Conservation (phyloP, 345 rosid species). For the Lepidium sativum region DNA sequence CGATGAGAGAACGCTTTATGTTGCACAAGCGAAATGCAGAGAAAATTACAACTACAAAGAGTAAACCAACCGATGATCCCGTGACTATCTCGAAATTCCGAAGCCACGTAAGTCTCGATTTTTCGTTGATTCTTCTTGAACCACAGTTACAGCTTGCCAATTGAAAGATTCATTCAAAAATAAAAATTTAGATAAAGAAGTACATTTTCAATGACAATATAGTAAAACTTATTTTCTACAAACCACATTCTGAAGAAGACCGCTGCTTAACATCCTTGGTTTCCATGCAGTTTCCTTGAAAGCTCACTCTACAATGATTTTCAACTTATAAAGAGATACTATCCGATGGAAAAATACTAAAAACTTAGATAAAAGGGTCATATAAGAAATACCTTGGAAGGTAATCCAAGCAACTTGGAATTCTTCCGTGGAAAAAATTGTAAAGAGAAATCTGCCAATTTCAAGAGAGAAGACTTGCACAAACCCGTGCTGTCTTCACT, state of each 20-base stretch:
- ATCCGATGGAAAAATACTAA: background rate
- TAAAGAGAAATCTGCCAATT: slow-evolving; percentile 75
- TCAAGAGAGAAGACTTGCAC: slow-evolving; percentile 59
- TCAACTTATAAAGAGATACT: background rate
- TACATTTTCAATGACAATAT: background rate
- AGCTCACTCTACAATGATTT: slow-evolving; percentile 49
- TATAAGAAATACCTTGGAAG: slow-evolving; percentile 53
- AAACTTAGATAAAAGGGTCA: background rate
- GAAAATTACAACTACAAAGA: slow-evolving; percentile 47
- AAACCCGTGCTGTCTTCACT: slow-evolving; percentile 49
- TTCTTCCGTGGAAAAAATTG: slow-evolving; percentile 69
- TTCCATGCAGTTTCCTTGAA: slow-evolving; percentile 86
- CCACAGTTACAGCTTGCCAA: slow-evolving; percentile 25
- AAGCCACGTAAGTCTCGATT: slow-evolving; percentile 71
- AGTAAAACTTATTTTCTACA: slow-evolving; percentile 14
- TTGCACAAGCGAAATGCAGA: slow-evolving; percentile 57
- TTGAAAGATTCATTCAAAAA: background rate
- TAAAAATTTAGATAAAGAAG: background rate
- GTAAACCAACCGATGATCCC: slow-evolving; percentile 61
- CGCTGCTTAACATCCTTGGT: slow-evolving; percentile 58
- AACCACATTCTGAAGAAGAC: slow-evolving; percentile 64
- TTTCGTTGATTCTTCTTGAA: slow-evolving; percentile 37
- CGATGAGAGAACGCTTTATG: slow-evolving; percentile 57
- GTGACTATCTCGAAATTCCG: slow-evolving; percentile 71
- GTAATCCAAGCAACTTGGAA: slow-evolving; percentile 72